phyloP scores from a whole-genome alignment of 1,284 basidiomycete species.

The Ustilago cynodontis region DNA sequence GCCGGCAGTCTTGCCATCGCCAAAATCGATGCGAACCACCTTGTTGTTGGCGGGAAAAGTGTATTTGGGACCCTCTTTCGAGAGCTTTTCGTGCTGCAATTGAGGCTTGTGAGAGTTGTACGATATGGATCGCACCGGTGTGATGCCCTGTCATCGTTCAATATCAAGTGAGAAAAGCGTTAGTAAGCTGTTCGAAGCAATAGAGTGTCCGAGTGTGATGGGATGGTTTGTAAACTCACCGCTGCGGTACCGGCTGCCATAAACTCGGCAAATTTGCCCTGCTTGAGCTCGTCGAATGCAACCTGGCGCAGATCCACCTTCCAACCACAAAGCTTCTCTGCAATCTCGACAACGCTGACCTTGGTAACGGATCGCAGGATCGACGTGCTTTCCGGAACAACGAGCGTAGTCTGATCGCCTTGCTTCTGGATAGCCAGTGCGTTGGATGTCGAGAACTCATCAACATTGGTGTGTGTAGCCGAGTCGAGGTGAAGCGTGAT shows the following conservation, averaged over 20 bases:
- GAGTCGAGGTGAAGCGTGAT: constrained; percentile 69
- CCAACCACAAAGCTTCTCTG: constrained; percentile 67
- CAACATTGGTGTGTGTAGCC: constrained; percentile 62
- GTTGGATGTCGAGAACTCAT: constrained; percentile 70
- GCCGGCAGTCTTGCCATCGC: constrained; percentile 69
- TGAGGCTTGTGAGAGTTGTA: constrained; percentile 64
- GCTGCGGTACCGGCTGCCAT: constrained; percentile 68
- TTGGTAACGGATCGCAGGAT: constrained; percentile 60
- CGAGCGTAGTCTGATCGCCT: constrained; percentile 36
- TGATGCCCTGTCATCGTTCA: constrained; percentile 49
- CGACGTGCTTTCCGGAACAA: constrained; percentile 55
- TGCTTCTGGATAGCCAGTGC: constrained; percentile 63
- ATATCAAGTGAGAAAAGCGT: not conserved
- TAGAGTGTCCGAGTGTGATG: not conserved
- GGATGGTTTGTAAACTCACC: not conserved
- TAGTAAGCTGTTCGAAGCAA: not conserved
- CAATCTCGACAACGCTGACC: constrained; percentile 62
- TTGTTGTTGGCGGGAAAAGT: constrained; percentile 50
- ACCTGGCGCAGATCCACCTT: constrained; percentile 67
- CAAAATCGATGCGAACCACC: constrained; percentile 65
- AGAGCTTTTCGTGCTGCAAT: constrained; percentile 40
- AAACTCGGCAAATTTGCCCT: constrained; percentile 57
- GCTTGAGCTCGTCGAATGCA: constrained; percentile 60
- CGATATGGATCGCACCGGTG: constrained; percentile 69
- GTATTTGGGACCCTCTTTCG: constrained; percentile 50